These are phyloP conservation scores for Dentipellis fragilis DNA, from an alignment of 768 basidiomycete genomes.

Conservation along the genomic window DNA sequence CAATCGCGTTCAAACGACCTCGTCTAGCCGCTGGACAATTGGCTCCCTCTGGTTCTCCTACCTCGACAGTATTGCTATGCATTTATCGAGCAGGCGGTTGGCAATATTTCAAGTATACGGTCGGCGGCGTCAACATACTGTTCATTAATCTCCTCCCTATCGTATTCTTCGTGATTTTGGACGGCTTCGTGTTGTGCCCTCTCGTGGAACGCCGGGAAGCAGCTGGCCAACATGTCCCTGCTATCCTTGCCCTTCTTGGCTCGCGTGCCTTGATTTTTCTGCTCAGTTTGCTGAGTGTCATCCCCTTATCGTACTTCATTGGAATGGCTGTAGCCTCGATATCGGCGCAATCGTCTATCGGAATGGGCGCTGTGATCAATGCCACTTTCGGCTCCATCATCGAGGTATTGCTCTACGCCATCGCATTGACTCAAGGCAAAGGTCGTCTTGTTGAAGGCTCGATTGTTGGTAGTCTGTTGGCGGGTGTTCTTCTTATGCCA, in stretches of 20 bases:
- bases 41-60: constrained; percentile 75
- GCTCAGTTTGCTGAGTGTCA: constrained; percentile 79
- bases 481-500: constrained; percentile 95
- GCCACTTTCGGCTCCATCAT: constrained; percentile 98
- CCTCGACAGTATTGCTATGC: constrained; percentile 86
- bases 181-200: constrained; percentile 74
- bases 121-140: constrained; percentile 96
- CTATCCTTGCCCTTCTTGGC: constrained; percentile 57
- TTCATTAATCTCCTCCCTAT: constrained; percentile 92
- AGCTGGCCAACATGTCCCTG: constrained; percentile 46
- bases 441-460: constrained; percentile 94
- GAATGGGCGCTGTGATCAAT: constrained; percentile 99
- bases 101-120: constrained; percentile 97
- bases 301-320: constrained; percentile 97
- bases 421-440: constrained; percentile 85
- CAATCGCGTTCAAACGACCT: constrained; percentile 60
- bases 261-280: constrained; percentile 76
- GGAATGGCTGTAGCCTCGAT: constrained; percentile 99
- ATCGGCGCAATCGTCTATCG: constrained; percentile 96
- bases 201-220: constrained; percentile 52
- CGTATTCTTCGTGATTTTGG: constrained; percentile 94
- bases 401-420: constrained; percentile 87
- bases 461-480: constrained; percentile 89
- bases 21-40: constrained; percentile 79
- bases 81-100: constrained; percentile 85